Conservation (phyloP, 2,329 filamentous ascomycete species). For the Venturiaceae sp. region DNA sequence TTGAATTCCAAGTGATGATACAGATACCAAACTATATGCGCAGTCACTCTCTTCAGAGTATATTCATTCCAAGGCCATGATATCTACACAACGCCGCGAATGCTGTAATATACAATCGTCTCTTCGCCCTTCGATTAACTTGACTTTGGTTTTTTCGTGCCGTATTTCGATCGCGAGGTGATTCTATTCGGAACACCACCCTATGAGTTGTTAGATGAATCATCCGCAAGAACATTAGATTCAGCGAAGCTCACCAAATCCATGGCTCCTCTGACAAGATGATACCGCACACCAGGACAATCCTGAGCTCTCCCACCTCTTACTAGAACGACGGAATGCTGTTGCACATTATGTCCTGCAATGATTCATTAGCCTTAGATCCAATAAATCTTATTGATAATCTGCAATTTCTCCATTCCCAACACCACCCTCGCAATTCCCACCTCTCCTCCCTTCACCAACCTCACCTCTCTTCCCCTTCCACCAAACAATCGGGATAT, state of each 20-base stretch:
- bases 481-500: slow-evolving; percentile 2
- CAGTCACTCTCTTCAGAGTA: too few relatives aligned
- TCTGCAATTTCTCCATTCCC: background rate
- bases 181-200: slow-evolving; percentile 81
- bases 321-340: slow-evolving; percentile 96
- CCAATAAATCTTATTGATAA: background rate
- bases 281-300: slow-evolving; percentile 97
- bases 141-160: slow-evolving; percentile 92
- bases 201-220: slow-evolving; percentile 36
- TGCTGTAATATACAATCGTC: background rate
- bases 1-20: background rate
- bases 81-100: background rate
- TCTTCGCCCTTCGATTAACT: background rate
- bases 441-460: slow-evolving; percentile 1
- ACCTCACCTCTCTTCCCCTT: background rate
- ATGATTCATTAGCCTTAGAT: slow-evolving; percentile 10
- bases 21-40: too few relatives aligned
- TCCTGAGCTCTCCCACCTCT: slow-evolving; percentile 87
- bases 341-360: slow-evolving; percentile 87
- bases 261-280: slow-evolving; percentile 80
- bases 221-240: background rate
- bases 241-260: slow-evolving; percentile 65
- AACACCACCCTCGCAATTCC: background rate
- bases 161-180: slow-evolving; percentile 88
- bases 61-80: background rate